Evolutionary conservation across 805 yeast species (phyloP), one percentile per base, ranked within the genome.

Genomic region (Lachancea quebecensis): DNA sequence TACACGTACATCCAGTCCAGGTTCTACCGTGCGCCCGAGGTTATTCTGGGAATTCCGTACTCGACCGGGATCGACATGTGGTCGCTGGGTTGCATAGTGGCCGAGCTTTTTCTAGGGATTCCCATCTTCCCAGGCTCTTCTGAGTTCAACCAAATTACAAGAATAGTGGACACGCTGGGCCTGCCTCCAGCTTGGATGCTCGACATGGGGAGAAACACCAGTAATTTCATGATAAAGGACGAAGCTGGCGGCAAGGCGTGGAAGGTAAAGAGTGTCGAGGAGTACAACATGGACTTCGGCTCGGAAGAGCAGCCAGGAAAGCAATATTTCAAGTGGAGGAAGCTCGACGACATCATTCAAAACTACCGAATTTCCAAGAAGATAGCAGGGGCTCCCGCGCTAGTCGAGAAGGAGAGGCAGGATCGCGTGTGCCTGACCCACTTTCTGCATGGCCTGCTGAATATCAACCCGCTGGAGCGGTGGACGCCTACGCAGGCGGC

Each of bases 401-500:
- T 68, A 52, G 66, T 77, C 39, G 95, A 85, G 46, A 75, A 75
- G 54, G 97, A 91, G 63, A 71, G 81, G 70, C 73, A 72, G 42
- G 87, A 86, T 52, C 71, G 98, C 39, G 73, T 72, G 40, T 73
- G 85, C 35, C 72, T 91, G 46, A 70, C 82, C 21, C 95, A 91
- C 62, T 87, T 93, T 55, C 70, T 93, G 40, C 65, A 71, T 36
- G 95, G 95, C 21, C 74, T 87, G 9, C 69, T 93, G 50, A 86
- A 83, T 52, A 65, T 88, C 56, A 90, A 91, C 63, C 99, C 99
- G 0, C 73, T 93, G 55, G 96, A 89, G 62, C 77, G 99, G 55
- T 85, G 96, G 84, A 87, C 97, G 0, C 99, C 99, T 10, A 96
- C 88, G 54, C 97, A 93, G 63, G 99, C 98, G 0, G 70, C 82